phyloP scores from a whole-genome alignment of 306 rosid species.

The Carpinus fangiana region DNA sequence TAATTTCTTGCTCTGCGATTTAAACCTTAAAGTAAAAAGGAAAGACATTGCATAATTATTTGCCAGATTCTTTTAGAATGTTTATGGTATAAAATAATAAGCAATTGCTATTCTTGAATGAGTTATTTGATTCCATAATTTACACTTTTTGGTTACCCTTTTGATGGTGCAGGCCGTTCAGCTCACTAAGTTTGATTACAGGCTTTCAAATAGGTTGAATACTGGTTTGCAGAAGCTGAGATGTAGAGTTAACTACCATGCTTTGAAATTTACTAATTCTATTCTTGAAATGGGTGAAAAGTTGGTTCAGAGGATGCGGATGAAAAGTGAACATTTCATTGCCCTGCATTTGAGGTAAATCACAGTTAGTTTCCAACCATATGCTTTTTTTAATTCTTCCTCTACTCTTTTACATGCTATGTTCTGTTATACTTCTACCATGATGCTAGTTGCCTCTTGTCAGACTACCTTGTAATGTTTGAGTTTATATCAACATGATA shows the following conservation, averaged over 20 bases:
- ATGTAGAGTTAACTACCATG: constrained; percentile 88
- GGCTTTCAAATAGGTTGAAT: constrained; percentile 78
- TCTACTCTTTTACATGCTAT: background rate
- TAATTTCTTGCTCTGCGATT: background rate
- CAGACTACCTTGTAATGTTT: background rate
- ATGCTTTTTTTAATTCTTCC: constrained; percentile 12
- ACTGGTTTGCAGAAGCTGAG: constrained; percentile 72
- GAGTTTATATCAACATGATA: constrained; percentile 2
- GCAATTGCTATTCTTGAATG: background rate
- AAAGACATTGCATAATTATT: background rate
- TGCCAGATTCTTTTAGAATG: background rate
- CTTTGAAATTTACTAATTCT: constrained; percentile 64
- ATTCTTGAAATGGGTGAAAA: constrained; percentile 64
- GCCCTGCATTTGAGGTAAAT: constrained; percentile 89
- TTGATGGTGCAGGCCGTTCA: constrained; percentile 61
- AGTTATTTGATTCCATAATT: constrained; percentile 16
- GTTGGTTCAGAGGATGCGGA: constrained; percentile 72
- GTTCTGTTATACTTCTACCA: background rate
- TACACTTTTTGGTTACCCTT: constrained; percentile 9
- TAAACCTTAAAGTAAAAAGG: background rate
- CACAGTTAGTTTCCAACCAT: constrained; percentile 6
- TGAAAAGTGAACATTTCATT: constrained; percentile 67
- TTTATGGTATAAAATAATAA: background rate
- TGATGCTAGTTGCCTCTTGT: background rate
- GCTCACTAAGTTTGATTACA: constrained; percentile 86